Percentiles rank a stretch among this genome's conserved stretches.
Evolutionary conservation across 129 eudicot species (phyloP).

Genomic region (Smallanthus sonchifolius): DNA sequence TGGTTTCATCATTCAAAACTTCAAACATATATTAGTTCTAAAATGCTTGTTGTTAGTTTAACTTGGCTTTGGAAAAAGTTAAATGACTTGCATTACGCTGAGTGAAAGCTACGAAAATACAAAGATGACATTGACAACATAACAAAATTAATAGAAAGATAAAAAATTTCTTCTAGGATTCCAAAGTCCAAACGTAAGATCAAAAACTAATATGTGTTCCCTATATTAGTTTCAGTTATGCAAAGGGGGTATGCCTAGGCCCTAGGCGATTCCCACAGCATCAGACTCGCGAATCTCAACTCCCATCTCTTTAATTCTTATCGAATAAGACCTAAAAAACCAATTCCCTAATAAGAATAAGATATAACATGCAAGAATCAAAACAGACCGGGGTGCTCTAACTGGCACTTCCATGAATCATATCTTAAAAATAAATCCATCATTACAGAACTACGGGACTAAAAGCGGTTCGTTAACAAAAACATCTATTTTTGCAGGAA

Average conservation of each 20-base stretch:
- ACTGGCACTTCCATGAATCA: neutral
- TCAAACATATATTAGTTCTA: neutral
- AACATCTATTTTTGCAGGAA: neutral
- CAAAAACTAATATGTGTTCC: neutral
- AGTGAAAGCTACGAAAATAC: neutral
- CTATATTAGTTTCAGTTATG: neutral
- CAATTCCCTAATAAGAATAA: slow-evolving; percentile 2
- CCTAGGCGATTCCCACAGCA: neutral
- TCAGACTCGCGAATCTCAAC: neutral
- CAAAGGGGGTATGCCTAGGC: neutral
- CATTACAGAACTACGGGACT: neutral
- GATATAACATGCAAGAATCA: slow-evolving; percentile 7
- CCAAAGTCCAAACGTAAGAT: too few relatives aligned
- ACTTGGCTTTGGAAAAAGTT: neutral
- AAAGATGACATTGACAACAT: neutral
- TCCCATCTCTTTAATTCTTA: neutral
- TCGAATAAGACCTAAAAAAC: neutral
- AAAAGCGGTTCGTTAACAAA: neutral
- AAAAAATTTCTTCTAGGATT: neutral
- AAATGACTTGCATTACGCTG: neutral
- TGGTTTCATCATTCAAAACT: neutral
- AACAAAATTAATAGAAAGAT: neutral
- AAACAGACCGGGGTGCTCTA: neutral
- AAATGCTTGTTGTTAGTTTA: neutral
- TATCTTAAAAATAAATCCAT: neutral